Conservation (phyloP, 441 rosid species). For the Cnidoscolus chayamansa region DNA sequence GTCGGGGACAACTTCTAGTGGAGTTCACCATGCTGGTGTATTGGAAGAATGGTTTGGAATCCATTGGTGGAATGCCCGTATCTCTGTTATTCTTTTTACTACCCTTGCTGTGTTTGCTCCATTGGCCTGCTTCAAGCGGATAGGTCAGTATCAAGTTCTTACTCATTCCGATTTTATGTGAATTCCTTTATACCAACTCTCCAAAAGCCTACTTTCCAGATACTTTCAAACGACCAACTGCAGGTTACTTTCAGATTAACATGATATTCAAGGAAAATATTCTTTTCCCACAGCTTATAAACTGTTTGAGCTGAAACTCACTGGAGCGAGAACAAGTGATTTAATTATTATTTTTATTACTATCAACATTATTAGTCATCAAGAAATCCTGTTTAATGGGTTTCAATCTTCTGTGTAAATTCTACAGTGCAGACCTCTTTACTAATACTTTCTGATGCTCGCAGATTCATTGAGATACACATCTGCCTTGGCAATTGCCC, state of each 20-base stretch:
- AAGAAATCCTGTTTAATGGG: too few species aligned
- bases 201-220: too few species aligned
- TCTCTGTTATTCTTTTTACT: conserved; percentile 53
- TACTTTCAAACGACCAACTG: too few species aligned
- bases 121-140: conserved; percentile 74
- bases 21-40: conserved; percentile 71
- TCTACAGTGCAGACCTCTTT: not conserved
- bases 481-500: conserved; percentile 67
- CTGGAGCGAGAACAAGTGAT: too few species aligned
- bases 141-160: conserved; percentile 40
- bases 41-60: conserved; percentile 88
- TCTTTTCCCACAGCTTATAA: too few species aligned
- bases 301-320: too few species aligned
- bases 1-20: conserved; percentile 71
- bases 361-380: too few species aligned
- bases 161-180: too few species aligned
- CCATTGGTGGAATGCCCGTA: conserved; percentile 83
- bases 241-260: too few species aligned
- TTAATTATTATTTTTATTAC: too few species aligned
- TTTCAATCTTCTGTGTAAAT: not conserved
- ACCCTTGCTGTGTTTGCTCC: conserved; percentile 69
- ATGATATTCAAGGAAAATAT: too few species aligned
- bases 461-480: conserved; percentile 81
- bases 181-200: too few species aligned
- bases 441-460: conserved; percentile 20